A percentile compares a stretch with the other conserved stretches of the same genome.
phyloP scores from a whole-genome alignment of 2,329 filamentous ascomycete genomes.

The Aspergillus phoenicis region DNA sequence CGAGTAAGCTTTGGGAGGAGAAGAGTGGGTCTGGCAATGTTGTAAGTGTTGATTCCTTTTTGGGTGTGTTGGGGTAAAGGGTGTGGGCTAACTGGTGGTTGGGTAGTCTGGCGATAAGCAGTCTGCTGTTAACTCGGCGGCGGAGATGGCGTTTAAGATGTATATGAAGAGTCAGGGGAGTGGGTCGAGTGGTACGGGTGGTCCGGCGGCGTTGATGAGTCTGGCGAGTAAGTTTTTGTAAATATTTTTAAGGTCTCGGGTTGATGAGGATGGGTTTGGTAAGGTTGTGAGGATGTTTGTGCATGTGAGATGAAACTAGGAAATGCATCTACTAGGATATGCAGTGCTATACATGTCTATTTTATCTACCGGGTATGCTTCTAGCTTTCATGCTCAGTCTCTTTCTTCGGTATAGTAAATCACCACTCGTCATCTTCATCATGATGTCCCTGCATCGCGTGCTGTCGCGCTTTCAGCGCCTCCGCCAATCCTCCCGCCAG shows the following conservation, averaged over 20 bases:
- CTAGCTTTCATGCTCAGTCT: background rate
- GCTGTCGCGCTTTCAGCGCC: slow-evolving; percentile 74
- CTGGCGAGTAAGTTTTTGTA: slow-evolving; percentile 64
- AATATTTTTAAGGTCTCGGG: background rate
- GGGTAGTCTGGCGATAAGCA: slow-evolving; percentile 69
- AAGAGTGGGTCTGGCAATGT: slow-evolving; percentile 59
- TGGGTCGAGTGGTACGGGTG: slow-evolving; percentile 50
- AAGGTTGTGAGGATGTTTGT: background rate
- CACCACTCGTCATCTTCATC: slow-evolving; percentile 74
- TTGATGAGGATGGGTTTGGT: background rate
- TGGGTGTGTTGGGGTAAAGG: no score
- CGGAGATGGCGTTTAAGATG: slow-evolving; percentile 86
- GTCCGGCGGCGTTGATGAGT: slow-evolving; percentile 56
- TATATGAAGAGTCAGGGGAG: slow-evolving; percentile 76
- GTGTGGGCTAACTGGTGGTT: background rate
- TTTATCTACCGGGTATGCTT: slow-evolving; percentile 5
- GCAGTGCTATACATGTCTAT: background rate
- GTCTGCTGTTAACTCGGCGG: slow-evolving; percentile 74
- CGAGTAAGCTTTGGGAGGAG: slow-evolving; percentile 73
- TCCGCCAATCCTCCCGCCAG: slow-evolving; percentile 75
- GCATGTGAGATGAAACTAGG: background rate
- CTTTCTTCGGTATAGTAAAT: slow-evolving; percentile 11
- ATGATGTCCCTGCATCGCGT: slow-evolving; percentile 70
- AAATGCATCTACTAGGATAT: no score
- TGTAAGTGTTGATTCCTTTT: slow-evolving; percentile 38